Conservation (phyloP, 2,329 filamentous ascomycete genomes). For the Fusarium redolens region DNA sequence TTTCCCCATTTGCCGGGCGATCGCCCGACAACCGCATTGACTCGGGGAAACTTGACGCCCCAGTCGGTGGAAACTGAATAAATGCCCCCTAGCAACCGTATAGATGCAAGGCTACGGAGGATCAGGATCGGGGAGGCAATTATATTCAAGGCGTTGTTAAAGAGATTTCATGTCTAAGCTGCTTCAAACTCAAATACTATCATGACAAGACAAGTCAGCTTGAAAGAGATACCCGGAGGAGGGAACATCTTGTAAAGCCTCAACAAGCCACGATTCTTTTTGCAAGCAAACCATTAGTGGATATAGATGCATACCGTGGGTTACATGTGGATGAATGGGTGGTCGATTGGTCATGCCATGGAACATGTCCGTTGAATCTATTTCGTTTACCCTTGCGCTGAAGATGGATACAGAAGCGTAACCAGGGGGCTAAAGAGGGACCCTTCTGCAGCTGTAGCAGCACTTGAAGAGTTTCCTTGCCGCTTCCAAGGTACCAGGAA, state of each 20-base stretch:
- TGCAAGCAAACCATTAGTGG: background rate
- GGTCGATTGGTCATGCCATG: slow-evolving; percentile 18
- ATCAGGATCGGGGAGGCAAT: background rate
- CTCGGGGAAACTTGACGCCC: slow-evolving; percentile 22
- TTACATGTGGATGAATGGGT: slow-evolving; percentile 24
- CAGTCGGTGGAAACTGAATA: slow-evolving; percentile 22
- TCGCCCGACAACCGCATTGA: slow-evolving; percentile 45
- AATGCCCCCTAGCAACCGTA: slow-evolving; percentile 7
- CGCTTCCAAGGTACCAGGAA: slow-evolving; percentile 26
- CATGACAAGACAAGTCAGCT: background rate
- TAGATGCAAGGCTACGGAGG: slow-evolving; percentile 30
- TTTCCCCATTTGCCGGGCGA: slow-evolving; percentile 38
- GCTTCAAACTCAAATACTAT: background rate
- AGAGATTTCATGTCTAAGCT: background rate
- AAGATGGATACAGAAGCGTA: slow-evolving; percentile 14
- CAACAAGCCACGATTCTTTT: background rate
- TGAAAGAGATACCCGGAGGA: background rate
- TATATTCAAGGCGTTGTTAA: background rate
- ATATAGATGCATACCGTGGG: slow-evolving; percentile 15
- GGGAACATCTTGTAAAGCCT: background rate
- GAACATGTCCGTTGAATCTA: slow-evolving; percentile 29
- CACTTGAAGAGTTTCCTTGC: slow-evolving; percentile 8
- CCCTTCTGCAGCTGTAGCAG: slow-evolving; percentile 14
- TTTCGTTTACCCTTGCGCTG: slow-evolving; percentile 19
- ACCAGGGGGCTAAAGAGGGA: slow-evolving; percentile 21